phyloP scores from a whole-genome alignment of 352 stramenopile species.

The Globisporangium sylvaticum region DNA sequence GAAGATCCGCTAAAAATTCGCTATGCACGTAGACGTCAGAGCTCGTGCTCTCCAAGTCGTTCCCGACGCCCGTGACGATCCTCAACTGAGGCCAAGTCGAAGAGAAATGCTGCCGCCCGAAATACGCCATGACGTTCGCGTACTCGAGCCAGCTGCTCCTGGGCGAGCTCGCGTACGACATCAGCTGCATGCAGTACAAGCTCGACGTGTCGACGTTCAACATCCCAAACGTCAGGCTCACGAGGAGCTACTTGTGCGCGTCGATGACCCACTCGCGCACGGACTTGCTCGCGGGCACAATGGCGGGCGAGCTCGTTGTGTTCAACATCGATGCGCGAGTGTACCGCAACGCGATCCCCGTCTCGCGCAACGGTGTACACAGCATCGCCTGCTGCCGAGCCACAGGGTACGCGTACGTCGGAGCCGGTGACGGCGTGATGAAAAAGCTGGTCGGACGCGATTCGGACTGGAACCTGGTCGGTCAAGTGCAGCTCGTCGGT shows the following conservation, averaged over 20 bases:
- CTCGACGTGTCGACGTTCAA: constrained; percentile 60
- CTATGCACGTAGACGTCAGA: constrained; percentile 50
- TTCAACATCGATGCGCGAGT: constrained; percentile 70
- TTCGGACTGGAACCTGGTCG: constrained; percentile 78
- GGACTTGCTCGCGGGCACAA: constrained; percentile 59
- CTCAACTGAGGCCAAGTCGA: constrained; percentile 67
- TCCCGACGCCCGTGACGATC: constrained; percentile 56
- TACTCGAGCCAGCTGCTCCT: constrained; percentile 61
- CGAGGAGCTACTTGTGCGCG: constrained; percentile 66
- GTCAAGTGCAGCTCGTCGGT: constrained; percentile 78
- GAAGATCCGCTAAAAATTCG: neutral
- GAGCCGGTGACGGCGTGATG: constrained; percentile 81
- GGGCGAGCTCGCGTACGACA: constrained; percentile 68
- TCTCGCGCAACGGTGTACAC: constrained; percentile 73
- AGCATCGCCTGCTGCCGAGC: constrained; percentile 60
- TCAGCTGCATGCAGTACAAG: constrained; percentile 73
- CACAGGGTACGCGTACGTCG: constrained; percentile 71
- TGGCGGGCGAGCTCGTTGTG: constrained; percentile 81
- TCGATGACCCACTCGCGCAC: constrained; percentile 48
- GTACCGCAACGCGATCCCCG: constrained; percentile 58
- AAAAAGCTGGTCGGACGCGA: constrained; percentile 79
- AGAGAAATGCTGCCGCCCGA: constrained; percentile 61
- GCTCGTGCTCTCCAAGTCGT: constrained; percentile 63
- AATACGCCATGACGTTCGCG: constrained; percentile 65
- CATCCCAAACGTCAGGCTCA: constrained; percentile 71